Conservation (phyloP, 1,284 basidiomycete genomes). For the Austroboletus niveus region DNA sequence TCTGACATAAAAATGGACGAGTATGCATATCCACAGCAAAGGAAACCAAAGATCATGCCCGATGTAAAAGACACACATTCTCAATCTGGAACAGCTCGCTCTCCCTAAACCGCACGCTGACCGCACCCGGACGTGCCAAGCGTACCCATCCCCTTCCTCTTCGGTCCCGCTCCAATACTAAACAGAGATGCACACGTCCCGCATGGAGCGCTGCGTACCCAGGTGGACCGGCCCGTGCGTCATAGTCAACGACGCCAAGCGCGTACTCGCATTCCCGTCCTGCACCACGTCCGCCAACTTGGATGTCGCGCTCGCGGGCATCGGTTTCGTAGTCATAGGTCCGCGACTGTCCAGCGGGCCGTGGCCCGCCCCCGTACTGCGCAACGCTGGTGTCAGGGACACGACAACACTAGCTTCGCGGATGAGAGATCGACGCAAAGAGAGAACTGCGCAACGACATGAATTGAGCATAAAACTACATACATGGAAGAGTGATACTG, state of each 20-base stretch:
- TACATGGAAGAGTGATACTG: too few relatives aligned
- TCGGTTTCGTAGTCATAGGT: conserved; percentile 13
- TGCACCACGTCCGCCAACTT: conserved; percentile 5
- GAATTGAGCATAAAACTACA: too few relatives aligned
- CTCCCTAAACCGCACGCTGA: conserved; percentile 26
- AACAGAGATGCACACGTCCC: conserved; percentile 23
- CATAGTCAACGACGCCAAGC: conserved; percentile 27
- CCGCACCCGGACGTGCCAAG: conserved; percentile 16
- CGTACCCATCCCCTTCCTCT: conserved; percentile 24
- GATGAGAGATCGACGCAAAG: too few relatives aligned
- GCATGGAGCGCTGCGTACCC: conserved; percentile 24
- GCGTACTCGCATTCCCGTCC: conserved; percentile 14
- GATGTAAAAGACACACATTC: conserved; percentile 22
- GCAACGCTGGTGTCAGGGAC: conserved; percentile 1
- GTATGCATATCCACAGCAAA: too few relatives aligned
- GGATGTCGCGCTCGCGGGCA: conserved; percentile 10
- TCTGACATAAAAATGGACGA: too few relatives aligned
- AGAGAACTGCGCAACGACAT: too few relatives aligned
- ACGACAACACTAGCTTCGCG: too few relatives aligned
- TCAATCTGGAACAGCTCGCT: conserved; percentile 24
- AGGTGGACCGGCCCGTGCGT: conserved; percentile 19
- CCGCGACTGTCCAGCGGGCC: conserved; percentile 1
- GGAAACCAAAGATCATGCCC: conserved; percentile 2
- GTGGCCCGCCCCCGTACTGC: neutral
- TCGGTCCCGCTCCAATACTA: conserved; percentile 26